phyloP scores from a whole-genome alignment of 495 filamentous ascomycete species.

The Aspergillus cavernicola region DNA sequence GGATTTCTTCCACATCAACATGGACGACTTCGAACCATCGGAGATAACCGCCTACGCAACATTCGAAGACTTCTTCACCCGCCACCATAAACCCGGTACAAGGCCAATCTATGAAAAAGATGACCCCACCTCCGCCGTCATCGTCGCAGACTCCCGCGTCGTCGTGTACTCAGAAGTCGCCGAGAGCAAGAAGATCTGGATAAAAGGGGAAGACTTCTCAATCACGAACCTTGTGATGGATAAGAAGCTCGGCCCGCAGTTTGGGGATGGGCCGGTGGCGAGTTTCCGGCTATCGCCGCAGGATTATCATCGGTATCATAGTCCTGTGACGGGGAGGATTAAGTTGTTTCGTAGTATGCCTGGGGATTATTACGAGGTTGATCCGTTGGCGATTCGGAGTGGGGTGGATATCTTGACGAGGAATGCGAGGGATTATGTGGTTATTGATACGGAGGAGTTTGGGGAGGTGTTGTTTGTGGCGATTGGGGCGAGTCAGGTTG shows the following conservation, averaged over 20 bases:
- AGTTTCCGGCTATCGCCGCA: slow-evolving; percentile 40
- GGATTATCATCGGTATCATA: slow-evolving; percentile 49
- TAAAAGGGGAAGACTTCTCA: slow-evolving; percentile 42
- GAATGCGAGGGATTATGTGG: slow-evolving; percentile 25
- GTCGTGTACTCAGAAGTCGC: slow-evolving; percentile 34
- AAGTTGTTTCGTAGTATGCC: slow-evolving; percentile 27
- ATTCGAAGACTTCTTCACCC: slow-evolving; percentile 47
- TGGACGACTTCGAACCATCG: slow-evolving; percentile 32
- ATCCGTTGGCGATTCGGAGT: slow-evolving; percentile 28
- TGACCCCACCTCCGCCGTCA: slow-evolving; percentile 28
- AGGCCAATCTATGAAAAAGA: slow-evolving; percentile 34
- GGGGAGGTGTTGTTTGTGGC: slow-evolving; percentile 31
- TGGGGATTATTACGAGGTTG: slow-evolving; percentile 36
- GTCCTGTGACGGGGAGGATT: slow-evolving; percentile 37
- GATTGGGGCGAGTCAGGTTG: slow-evolving; percentile 27
- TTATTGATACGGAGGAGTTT: slow-evolving; percentile 27
- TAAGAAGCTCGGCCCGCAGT: slow-evolving; percentile 26
- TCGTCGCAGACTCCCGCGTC: slow-evolving; percentile 40
- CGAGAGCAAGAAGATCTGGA: slow-evolving; percentile 40
- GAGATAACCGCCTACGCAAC: slow-evolving; percentile 28
- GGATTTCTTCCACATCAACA: slow-evolving; percentile 36
- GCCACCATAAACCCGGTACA: slow-evolving; percentile 30
- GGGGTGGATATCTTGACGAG: slow-evolving; percentile 23
- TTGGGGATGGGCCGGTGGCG: slow-evolving; percentile 37
- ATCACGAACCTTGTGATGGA: slow-evolving; percentile 36